These are phyloP conservation scores for Adansonia rubrostipa DNA, from an alignment of 441 rosid species.

Conservation along the genomic window DNA sequence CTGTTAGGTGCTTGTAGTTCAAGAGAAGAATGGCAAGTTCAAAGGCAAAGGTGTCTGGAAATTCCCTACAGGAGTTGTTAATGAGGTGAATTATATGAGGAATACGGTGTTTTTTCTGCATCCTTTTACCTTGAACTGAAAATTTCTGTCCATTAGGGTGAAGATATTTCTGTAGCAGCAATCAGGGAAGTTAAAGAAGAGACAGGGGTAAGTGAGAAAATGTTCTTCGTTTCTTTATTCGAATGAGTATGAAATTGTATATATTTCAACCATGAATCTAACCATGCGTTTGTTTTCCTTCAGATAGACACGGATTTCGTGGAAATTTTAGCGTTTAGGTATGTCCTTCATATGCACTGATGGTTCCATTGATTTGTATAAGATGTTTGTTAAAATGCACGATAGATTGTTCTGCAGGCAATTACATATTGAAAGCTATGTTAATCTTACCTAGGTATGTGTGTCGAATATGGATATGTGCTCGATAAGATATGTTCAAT, in stretches of 20 bases:
- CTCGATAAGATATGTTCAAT: no score
- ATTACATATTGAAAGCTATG: not conserved
- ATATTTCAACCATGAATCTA: slow-evolving; percentile 9
- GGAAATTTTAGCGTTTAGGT: slow-evolving; percentile 77
- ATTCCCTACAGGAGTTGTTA: slow-evolving; percentile 70
- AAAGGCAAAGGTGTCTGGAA: slow-evolving; percentile 65
- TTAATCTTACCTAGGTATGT: no score
- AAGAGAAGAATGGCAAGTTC: slow-evolving; percentile 66
- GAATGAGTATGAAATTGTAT: not conserved
- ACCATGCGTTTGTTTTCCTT: slow-evolving; percentile 12
- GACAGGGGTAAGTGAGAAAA: slow-evolving; percentile 58
- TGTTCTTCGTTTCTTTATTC: not conserved
- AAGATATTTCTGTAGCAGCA: slow-evolving; percentile 60
- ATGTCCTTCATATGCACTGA: not conserved
- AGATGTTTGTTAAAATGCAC: not conserved
- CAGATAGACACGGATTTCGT: slow-evolving; percentile 66
- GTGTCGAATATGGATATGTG: no score
- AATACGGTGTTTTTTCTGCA: not conserved
- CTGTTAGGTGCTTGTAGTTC: slow-evolving; percentile 71
- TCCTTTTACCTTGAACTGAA: not conserved
- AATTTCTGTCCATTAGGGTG: slow-evolving; percentile 52
- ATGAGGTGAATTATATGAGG: slow-evolving; percentile 47
- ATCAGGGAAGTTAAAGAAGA: slow-evolving; percentile 80
- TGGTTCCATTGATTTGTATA: not conserved
- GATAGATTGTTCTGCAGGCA: not conserved